Conservation (phyloP, 345 rosid genomes). For the Gossypium herbaceum region DNA sequence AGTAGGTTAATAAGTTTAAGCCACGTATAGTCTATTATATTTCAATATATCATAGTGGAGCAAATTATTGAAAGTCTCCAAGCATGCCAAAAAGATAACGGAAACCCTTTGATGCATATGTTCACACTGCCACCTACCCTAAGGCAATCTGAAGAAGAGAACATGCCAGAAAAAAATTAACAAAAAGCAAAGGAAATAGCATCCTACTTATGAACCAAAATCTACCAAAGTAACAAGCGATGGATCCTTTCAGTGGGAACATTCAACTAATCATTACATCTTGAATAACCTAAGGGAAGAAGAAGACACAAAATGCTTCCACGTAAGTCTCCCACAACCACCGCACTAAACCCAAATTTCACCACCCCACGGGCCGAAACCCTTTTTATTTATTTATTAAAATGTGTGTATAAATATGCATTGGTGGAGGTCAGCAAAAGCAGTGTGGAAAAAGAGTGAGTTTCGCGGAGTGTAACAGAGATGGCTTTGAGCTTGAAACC, state of each 20-base stretch:
- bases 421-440: background rate
- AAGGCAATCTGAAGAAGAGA: background rate
- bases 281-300: background rate
- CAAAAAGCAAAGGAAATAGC: background rate
- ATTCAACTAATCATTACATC: background rate
- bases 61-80: background rate
- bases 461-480: background rate
- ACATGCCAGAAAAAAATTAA: background rate
- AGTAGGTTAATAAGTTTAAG: background rate
- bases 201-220: background rate
- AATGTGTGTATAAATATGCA: background rate
- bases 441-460: background rate
- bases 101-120: background rate
- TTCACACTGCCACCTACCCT: slow-evolving; percentile 9
- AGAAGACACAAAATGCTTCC: background rate
- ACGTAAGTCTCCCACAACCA: slow-evolving; percentile 11
- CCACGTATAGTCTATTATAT: background rate
- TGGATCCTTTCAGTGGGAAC: background rate
- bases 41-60: background rate
- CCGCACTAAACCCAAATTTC: slow-evolving; percentile 5
- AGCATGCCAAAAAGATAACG: background rate
- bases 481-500: slow-evolving; percentile 11
- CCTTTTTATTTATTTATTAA: too few relatives aligned
- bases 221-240: background rate
- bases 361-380: background rate